Evolutionary conservation across 805 yeast species (phyloP), one percentile per base, ranked within the genome.

Genomic region (Soucietia sequanensis): DNA sequence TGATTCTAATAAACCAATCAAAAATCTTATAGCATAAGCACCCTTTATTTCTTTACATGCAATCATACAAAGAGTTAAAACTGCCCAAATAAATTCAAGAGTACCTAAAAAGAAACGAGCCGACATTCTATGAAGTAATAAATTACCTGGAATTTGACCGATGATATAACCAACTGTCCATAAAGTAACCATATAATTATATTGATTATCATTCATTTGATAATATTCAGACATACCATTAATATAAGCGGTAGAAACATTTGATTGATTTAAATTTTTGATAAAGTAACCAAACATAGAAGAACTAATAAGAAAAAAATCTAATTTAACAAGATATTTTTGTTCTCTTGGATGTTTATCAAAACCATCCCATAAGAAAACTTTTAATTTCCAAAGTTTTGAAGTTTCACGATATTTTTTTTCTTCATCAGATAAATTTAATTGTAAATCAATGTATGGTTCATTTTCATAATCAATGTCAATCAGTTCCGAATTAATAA

Each of bases 281-380:
- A 65, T 58, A 42, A 65, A 66, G 45, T 65, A 67, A 2, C 75
- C 75, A 35, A 76, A 52, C 44, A 76, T 69, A 0, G 80, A 63
- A 44, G 73, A 74, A 23, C 64, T 58, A 12, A 76, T 66, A 34
- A 81, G 57, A 13, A 75, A 43, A 5, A 76, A 33, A 44, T 81
- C 88, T 21, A 81, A 52, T 50, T 81, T 81, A 11, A 78, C 50
- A 23, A 64, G 38, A 23, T 78, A 53, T 18, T 56, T 60, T 31
- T 69, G 65, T 38, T 69, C 75, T 3, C 41, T 68, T 2, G 68
- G 62, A 30, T 56, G 55, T 35, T 68, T 65, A 37, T 65, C 69
- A 6, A 30, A 25, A 9, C 56, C 46, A 39, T 60, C 65, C 53
- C 57, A 47, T 18, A 56, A 32, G 28, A 32, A 52, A n/a, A n/a